Conservation (phyloP, 2,329 filamentous ascomycete genomes). For the Xylariaceae sp. region DNA sequence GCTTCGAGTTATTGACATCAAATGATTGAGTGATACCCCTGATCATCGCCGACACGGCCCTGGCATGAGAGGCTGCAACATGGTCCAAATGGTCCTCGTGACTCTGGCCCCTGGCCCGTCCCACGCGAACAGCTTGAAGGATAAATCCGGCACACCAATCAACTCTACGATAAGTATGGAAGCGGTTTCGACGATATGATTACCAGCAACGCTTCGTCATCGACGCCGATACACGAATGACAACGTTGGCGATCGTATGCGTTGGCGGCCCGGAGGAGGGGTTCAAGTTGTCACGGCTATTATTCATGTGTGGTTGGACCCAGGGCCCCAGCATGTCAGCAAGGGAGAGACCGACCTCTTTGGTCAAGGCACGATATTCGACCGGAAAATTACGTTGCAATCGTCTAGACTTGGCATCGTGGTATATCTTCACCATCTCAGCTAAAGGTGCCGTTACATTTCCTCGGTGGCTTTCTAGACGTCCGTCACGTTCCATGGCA, state of each 20-base stretch:
- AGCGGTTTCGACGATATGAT: slow-evolving; percentile 6
- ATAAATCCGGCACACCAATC: slow-evolving; percentile 15
- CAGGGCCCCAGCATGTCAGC: neutral
- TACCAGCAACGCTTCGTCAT: slow-evolving; percentile 15
- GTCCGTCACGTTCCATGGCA: slow-evolving; percentile 12
- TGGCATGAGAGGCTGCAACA: slow-evolving; percentile 12
- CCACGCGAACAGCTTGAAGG: slow-evolving; percentile 11
- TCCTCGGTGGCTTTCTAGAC: slow-evolving; percentile 15
- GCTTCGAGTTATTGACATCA: neutral
- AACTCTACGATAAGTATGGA: slow-evolving; percentile 11
- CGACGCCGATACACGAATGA: slow-evolving; percentile 9
- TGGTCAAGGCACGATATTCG: no score
- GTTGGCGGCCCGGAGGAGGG: slow-evolving; percentile 14
- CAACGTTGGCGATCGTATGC: slow-evolving; percentile 13
- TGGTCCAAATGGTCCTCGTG: slow-evolving; percentile 21
- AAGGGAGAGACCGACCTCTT: neutral
- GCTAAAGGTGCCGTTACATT: slow-evolving; percentile 17
- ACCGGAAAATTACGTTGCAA: neutral
- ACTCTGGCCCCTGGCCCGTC: slow-evolving; percentile 20
- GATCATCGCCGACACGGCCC: slow-evolving; percentile 13
- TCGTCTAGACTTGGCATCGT: neutral
- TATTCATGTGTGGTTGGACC: slow-evolving; percentile 3
- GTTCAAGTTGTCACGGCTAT: slow-evolving; percentile 10
- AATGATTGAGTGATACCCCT: slow-evolving; percentile 10
- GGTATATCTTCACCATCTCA: slow-evolving; percentile 11